These are phyloP conservation scores for Aureoboletus auriporus DNA, from an alignment of 768 basidiomycete species.

Conservation along the genomic window DNA sequence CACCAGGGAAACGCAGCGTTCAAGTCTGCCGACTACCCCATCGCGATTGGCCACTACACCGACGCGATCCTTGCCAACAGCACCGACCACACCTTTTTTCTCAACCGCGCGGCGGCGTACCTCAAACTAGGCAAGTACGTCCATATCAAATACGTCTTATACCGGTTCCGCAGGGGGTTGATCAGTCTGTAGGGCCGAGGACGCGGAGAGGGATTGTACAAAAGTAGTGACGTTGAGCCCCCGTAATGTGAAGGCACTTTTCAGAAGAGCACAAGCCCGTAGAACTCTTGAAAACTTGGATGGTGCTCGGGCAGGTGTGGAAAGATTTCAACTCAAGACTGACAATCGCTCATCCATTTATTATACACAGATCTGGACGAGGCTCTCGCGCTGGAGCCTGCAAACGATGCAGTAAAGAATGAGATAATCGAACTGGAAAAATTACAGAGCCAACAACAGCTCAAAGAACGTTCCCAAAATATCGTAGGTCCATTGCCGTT, in stretches of 20 bases:
- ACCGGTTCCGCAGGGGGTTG: not conserved
- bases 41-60: slow-evolving; percentile 85
- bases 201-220: slow-evolving; percentile 79
- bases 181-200: slow-evolving; percentile 52
- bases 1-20: slow-evolving; percentile 83
- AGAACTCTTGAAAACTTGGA: slow-evolving; percentile 47
- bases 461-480: slow-evolving; percentile 35
- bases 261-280: slow-evolving; percentile 73
- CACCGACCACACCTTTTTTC: slow-evolving; percentile 69
- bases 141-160: not conserved
- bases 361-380: slow-evolving; percentile 51
- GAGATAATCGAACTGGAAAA: slow-evolving; percentile 55
- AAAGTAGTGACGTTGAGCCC: slow-evolving; percentile 52
- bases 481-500: slow-evolving; percentile 9
- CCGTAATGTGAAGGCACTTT: slow-evolving; percentile 75
- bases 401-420: slow-evolving; percentile 56
- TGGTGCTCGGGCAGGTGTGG: slow-evolving; percentile 57
- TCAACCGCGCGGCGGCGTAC: slow-evolving; percentile 90
- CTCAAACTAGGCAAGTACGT: slow-evolving; percentile 94
- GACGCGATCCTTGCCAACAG: slow-evolving; percentile 70
- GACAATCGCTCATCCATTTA: slow-evolving; percentile 1
- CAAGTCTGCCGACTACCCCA: slow-evolving; percentile 72
- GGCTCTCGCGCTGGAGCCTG: slow-evolving; percentile 58
- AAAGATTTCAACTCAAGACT: not conserved
- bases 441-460: slow-evolving; percentile 29